phyloP scores from a whole-genome alignment of 2,329 filamentous ascomycete genomes.

The Chalara sp. region DNA sequence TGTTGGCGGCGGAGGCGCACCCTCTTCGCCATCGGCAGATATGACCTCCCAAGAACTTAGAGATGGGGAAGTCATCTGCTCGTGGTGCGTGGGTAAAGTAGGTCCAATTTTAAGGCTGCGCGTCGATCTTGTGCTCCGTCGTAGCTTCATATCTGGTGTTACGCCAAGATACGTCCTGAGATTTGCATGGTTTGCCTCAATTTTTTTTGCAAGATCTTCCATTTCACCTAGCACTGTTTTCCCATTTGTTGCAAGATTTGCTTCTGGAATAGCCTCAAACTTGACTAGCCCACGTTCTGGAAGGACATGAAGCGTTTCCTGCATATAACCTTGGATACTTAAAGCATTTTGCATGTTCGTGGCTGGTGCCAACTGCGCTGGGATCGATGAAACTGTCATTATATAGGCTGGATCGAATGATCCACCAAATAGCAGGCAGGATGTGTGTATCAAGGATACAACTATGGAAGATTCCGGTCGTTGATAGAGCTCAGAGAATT shows the following conservation, averaged over 20 bases:
- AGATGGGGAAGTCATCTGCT: slow-evolving; percentile 12
- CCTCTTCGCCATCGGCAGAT: slow-evolving; percentile 4
- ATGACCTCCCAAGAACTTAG: no score
- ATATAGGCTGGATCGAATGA: slow-evolving; percentile 75
- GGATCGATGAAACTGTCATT: slow-evolving; percentile 65
- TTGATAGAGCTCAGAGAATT: slow-evolving; percentile 69
- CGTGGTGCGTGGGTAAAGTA: slow-evolving; percentile 19
- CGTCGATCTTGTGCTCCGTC: slow-evolving; percentile 32
- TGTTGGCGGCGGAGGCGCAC: slow-evolving; percentile 17
- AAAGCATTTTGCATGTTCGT: slow-evolving; percentile 76
- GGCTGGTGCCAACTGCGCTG: slow-evolving; percentile 60
- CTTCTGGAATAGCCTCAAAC: slow-evolving; percentile 63
- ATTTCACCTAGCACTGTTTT: slow-evolving; percentile 64
- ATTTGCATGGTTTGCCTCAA: slow-evolving; percentile 8
- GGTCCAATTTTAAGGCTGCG: slow-evolving; percentile 15
- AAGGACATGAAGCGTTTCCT: slow-evolving; percentile 60
- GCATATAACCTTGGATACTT: slow-evolving; percentile 70
- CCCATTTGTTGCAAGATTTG: slow-evolving; percentile 65
- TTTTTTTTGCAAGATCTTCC: slow-evolving; percentile 37
- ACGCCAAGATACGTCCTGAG: background rate
- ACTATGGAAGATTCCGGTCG: slow-evolving; percentile 67
- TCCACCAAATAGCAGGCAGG: slow-evolving; percentile 67
- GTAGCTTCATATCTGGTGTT: slow-evolving; percentile 20
- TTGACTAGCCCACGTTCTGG: slow-evolving; percentile 64
- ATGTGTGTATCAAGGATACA: slow-evolving; percentile 68